Conservation (phyloP, 371 early-diverging fungal species). For the Lichtheimia ramosa region DNA sequence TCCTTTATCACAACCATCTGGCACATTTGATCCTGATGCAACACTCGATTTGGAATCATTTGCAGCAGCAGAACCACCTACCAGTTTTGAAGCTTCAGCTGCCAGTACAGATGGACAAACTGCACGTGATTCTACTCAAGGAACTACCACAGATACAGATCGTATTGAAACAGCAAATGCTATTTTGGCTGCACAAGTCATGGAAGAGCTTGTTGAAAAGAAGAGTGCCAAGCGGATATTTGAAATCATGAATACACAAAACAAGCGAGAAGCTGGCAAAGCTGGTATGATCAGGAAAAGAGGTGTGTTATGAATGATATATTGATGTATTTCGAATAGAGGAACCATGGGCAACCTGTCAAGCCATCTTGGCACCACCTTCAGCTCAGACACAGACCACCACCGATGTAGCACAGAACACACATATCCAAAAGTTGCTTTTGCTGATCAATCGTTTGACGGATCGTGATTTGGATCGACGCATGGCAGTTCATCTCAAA, state of each 20-base stretch:
- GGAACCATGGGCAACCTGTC: conserved; percentile 32
- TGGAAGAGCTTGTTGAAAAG: conserved; percentile 41
- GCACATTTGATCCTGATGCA: conserved; percentile 34
- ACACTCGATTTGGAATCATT: conserved; percentile 37
- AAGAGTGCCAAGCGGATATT: conserved; percentile 37
- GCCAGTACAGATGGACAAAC: neutral
- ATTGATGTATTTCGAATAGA: neutral
- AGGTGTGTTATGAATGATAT: neutral
- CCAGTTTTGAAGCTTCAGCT: neutral
- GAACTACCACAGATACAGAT: neutral
- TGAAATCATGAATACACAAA: conserved; percentile 31
- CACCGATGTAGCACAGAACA: conserved; percentile 24
- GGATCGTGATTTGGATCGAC: conserved; percentile 37
- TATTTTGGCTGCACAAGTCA: conserved; percentile 30
- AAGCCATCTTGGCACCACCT: conserved; percentile 16
- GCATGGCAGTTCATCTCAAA: conserved; percentile 50
- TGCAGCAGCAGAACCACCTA: conserved; percentile 19
- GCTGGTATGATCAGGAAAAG: neutral
- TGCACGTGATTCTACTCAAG: conserved; percentile 8
- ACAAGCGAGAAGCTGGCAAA: neutral
- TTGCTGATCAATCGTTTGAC: conserved; percentile 37
- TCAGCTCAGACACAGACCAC: conserved; percentile 2
- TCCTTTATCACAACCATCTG: conserved; percentile 25
- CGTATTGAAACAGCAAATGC: conserved; percentile 24
- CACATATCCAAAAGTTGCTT: conserved; percentile 32